A percentile compares a stretch with the other conserved stretches of the same genome.
These are phyloP conservation scores for Aspergillus haitiensis DNA, from an alignment of 495 filamentous ascomycete genomes.

Conservation along the genomic window DNA sequence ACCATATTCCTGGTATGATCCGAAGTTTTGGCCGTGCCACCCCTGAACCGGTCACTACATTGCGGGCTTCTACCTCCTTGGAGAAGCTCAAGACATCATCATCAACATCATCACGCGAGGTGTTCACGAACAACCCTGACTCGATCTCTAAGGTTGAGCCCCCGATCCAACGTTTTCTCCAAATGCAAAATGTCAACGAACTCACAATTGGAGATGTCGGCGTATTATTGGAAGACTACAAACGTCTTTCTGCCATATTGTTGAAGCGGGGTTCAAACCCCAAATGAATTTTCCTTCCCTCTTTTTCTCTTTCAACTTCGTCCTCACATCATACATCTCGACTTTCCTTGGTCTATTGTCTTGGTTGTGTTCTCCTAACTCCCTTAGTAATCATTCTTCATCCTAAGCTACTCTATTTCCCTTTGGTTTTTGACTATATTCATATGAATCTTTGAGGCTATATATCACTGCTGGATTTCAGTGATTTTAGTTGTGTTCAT, in stretches of 20 bases:
- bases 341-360: neutral
- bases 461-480: slow-evolving; percentile 24
- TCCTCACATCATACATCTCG: neutral
- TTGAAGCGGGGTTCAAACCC: slow-evolving; percentile 37
- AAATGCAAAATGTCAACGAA: slow-evolving; percentile 72
- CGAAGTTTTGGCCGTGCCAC: slow-evolving; percentile 70
- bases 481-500: slow-evolving; percentile 8
- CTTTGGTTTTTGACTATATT: slow-evolving; percentile 5
- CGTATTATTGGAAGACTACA: slow-evolving; percentile 83
- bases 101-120: slow-evolving; percentile 29
- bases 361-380: neutral
- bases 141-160: slow-evolving; percentile 57
- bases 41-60: slow-evolving; percentile 33
- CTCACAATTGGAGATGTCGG: slow-evolving; percentile 79
- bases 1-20: slow-evolving; percentile 71
- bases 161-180: slow-evolving; percentile 79
- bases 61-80: slow-evolving; percentile 32
- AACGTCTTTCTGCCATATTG: slow-evolving; percentile 61
- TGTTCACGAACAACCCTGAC: slow-evolving; percentile 21
- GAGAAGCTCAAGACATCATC: slow-evolving; percentile 34
- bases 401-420: neutral
- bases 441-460: neutral
- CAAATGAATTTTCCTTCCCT: slow-evolving; percentile 8
- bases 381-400: neutral
- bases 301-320: neutral